Evolutionary conservation across 129 eudicot species (phyloP), one percentile per base, ranked within the genome.

Genomic region (Ambrosia artemisiifolia): DNA sequence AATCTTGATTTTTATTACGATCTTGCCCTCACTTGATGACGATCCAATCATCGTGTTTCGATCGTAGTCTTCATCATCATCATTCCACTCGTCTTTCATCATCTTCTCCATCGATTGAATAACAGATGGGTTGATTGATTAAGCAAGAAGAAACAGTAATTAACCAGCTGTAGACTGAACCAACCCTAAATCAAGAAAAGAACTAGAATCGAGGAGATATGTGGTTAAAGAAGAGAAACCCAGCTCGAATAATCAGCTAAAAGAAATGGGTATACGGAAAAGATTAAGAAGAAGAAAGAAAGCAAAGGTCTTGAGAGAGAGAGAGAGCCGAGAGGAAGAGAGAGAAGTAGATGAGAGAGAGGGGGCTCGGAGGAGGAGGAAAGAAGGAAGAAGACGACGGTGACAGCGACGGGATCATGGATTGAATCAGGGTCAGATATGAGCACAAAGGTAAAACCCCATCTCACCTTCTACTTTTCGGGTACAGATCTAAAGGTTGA

Each of bases 1-100:
- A 59, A 79, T 76, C 70, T 83, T 83, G 69, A 78, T 74, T 80
- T 86, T 80, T 28, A 80, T 75, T 40, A 54, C 62, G 40, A 76
- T 61, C 81, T 79, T 72, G 19, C 75, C 70, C 4, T 77, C 76
- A 32, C 71, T 56, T 2, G 61, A 62, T 1, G 70, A 44, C 46
- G 78, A 56, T 69, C 70, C 42, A 51, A 46, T 18, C 53, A 48
- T 46, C 51, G 11, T 33, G 11, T 16, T 56, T 14, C 11, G 5
- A 11, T 56, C n/a, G 11, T 20, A 24, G 28, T 24, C 28, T 24
- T 24, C 28, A 24, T 1, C 35, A 8, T 9, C 62, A 10, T 55
- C 62, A n/a, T 76, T 42, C 33, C 24, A 61, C 5, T 56, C 10
- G 4, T 74, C 71, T 12, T 3, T 8, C 5, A 38, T 38, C 13